These are phyloP conservation scores for Sesbania bispinosa DNA, from an alignment of 306 rosid species.

Conservation along the genomic window DNA sequence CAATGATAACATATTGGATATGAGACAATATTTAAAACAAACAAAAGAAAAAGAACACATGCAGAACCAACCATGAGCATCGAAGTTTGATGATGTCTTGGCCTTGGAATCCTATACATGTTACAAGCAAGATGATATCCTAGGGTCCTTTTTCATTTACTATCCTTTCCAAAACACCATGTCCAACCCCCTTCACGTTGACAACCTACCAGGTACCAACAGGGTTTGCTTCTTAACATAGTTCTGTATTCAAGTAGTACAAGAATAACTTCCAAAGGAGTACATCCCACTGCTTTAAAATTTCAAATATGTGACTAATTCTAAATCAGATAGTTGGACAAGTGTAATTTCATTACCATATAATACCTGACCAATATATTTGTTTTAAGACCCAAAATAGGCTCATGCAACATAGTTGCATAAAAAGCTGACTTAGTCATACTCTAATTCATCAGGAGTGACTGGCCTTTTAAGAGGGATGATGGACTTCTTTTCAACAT, in stretches of 20 bases:
- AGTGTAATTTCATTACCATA: background rate
- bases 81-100: background rate
- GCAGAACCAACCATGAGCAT: background rate
- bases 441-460: constrained; percentile 97
- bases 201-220: background rate
- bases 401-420: constrained; percentile 27
- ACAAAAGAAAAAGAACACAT: background rate
- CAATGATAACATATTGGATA: background rate
- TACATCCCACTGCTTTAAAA: background rate
- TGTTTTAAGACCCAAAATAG: constrained; percentile 16
- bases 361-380: constrained; percentile 17
- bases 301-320: background rate
- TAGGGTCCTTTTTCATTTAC: background rate
- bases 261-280: background rate
- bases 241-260: background rate
- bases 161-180: background rate
- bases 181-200: background rate
- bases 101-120: background rate
- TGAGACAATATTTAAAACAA: background rate
- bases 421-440: constrained; percentile 50
- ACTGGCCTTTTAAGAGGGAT: constrained; percentile 93
- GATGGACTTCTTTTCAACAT: constrained; percentile 84
- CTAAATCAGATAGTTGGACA: background rate
- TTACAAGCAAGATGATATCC: background rate
- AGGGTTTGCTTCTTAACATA: constrained; percentile 2